phyloP scores from a whole-genome alignment of 1,284 basidiomycete genomes.

The Cryptococcus floricola region DNA sequence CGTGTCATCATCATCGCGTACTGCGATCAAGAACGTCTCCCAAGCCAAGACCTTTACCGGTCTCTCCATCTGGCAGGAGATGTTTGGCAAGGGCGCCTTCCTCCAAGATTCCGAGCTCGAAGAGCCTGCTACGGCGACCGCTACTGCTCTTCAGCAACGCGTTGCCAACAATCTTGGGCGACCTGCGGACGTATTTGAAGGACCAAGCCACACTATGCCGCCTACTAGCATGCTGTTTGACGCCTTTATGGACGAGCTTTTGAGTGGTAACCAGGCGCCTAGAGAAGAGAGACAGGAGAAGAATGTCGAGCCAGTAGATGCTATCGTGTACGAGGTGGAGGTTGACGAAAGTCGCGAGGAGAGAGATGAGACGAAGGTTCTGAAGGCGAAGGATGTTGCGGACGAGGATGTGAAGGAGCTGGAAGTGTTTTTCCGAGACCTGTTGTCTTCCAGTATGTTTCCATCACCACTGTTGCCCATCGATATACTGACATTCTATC shows the following conservation, averaged over 20 bases:
- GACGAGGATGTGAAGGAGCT: conserved; percentile 27
- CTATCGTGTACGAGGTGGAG: conserved; percentile 12
- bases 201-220: conserved; percentile 74
- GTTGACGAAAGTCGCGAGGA: conserved; percentile 1
- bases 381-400: conserved; percentile 9
- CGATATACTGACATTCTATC: background rate
- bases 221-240: conserved; percentile 72
- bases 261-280: conserved; percentile 39
- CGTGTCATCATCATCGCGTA: background rate
- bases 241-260: conserved; percentile 63
- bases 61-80: conserved; percentile 49
- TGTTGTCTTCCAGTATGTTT: conserved; percentile 10
- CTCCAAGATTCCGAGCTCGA: conserved; percentile 25
- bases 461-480: background rate
- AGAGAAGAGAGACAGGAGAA: background rate
- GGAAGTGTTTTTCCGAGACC: conserved; percentile 25
- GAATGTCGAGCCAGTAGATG: background rate
- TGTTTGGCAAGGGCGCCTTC: conserved; percentile 50
- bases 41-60: conserved; percentile 1
- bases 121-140: conserved; percentile 10
- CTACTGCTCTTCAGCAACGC: conserved; percentile 24
- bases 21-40: background rate
- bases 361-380: background rate
- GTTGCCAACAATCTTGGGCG: conserved; percentile 16
- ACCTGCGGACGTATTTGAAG: conserved; percentile 59